Conservation (phyloP, 73 alveolate species). For the Tetrahymena malaccensis region DNA sequence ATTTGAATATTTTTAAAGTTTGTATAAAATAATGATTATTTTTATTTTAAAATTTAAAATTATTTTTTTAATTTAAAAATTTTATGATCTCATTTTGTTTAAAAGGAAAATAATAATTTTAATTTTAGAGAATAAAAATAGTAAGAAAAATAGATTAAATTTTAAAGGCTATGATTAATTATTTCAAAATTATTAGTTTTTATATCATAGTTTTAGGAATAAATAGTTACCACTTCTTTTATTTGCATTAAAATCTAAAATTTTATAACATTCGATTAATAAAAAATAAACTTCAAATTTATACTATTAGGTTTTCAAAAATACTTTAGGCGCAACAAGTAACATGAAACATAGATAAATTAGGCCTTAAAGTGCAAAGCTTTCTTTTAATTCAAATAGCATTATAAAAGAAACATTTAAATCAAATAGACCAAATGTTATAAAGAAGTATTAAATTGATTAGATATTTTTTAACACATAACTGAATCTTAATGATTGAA, state of each 20-base stretch:
- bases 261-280: neutral
- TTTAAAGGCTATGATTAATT: neutral
- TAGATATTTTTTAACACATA: too few relatives aligned
- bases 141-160: too few relatives aligned
- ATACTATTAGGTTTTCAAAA: neutral
- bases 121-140: too few relatives aligned
- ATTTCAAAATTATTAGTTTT: neutral
- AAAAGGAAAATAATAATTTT: too few relatives aligned
- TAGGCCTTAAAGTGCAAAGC: neutral
- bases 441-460: neutral
- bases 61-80: too few relatives aligned
- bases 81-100: too few relatives aligned
- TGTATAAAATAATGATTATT: neutral
- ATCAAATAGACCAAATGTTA: neutral
- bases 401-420: neutral
- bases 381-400: neutral
- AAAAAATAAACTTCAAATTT: neutral
- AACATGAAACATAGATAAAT: neutral
- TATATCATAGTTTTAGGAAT: neutral
- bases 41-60: too few relatives aligned
- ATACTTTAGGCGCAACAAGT: neutral
- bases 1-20: too few relatives aligned
- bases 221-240: neutral
- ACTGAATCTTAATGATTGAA: neutral
- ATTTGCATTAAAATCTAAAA: neutral